Percentiles rank a stretch among this genome's conserved stretches.
Evolutionary conservation across 1,284 basidiomycete genomes (phyloP).

Genomic region (Singerocomus inundabilis): DNA sequence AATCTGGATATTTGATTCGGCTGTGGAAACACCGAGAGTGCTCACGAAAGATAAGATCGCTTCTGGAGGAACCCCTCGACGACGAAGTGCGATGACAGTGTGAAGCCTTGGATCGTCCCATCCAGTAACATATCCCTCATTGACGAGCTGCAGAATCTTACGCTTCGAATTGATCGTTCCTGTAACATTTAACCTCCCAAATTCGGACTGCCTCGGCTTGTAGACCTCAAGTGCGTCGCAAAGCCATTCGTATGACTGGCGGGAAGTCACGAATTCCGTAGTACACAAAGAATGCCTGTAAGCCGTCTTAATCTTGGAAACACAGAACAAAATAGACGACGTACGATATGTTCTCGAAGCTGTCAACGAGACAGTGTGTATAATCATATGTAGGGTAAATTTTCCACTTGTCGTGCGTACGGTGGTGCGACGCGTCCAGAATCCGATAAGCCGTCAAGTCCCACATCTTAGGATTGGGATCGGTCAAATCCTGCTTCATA

Average conservation of each 20-base stretch:
- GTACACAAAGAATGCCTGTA: constrained; percentile 95
- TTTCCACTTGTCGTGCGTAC: constrained; percentile 91
- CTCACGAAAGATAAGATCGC: constrained; percentile 94
- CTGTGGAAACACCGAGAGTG: constrained; percentile 89
- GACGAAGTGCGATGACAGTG: constrained; percentile 92
- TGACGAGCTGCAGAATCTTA: constrained; percentile 90
- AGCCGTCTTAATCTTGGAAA: background rate
- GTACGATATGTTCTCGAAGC: constrained; percentile 98
- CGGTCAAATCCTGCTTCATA: constrained; percentile 96
- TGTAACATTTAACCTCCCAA: constrained; percentile 90
- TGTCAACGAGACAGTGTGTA: constrained; percentile 98
- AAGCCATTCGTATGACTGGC: constrained; percentile 98
- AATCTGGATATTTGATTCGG: constrained; percentile 83
- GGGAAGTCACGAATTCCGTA: constrained; percentile 93
- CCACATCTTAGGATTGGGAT: constrained; percentile 99
- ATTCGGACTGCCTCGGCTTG: constrained; percentile 98
- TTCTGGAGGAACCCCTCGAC: constrained; percentile 94
- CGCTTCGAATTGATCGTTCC: constrained; percentile 98
- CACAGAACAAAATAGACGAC: constrained; percentile 34
- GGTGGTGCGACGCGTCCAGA: constrained; percentile 87
- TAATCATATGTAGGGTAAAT: constrained; percentile 99
- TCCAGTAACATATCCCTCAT: constrained; percentile 79
- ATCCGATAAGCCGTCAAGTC: constrained; percentile 97
- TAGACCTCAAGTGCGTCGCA: constrained; percentile 97
- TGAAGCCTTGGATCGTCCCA: constrained; percentile 99